Percentiles rank a stretch among this genome's conserved stretches.
Conservation (phyloP, 2,329 filamentous ascomycete species). For the Apiospora pterosperma region DNA sequence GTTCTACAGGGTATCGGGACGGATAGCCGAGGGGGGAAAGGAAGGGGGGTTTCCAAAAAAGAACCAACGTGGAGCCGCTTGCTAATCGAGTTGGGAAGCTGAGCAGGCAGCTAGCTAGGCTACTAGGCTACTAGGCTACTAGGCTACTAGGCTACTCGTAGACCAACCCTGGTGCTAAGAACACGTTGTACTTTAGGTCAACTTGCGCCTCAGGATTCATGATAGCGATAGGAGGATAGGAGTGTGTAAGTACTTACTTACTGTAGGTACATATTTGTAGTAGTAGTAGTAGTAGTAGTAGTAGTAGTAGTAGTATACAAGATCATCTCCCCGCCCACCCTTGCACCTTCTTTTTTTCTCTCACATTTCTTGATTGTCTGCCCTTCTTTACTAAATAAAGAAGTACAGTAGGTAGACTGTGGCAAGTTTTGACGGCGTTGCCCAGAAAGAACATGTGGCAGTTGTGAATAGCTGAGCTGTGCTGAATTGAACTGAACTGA, state of each 20-base stretch:
- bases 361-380: not conserved
- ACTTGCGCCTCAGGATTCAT: not conserved
- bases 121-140: too few species aligned
- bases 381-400: not conserved
- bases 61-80: not conserved
- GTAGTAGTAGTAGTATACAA: too few species aligned
- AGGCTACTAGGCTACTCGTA: too few species aligned
- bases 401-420: conserved; percentile 9
- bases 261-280: too few species aligned
- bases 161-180: conserved; percentile 5
- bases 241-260: conserved; percentile 1
- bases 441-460: conserved; percentile 28
- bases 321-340: not conserved
- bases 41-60: too few species aligned
- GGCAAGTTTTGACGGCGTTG: conserved; percentile 13
- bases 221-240: not conserved
- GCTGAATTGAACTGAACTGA: not conserved
- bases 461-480: conserved; percentile 17
- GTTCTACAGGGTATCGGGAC: not conserved
- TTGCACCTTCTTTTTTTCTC: not conserved
- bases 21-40: not conserved
- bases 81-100: not conserved
- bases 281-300: too few species aligned
- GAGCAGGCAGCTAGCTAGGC: too few species aligned
- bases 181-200: conserved; percentile 12